Conservation (phyloP, 2,329 filamentous ascomycete species). For the Trichophyton verrucosum region DNA sequence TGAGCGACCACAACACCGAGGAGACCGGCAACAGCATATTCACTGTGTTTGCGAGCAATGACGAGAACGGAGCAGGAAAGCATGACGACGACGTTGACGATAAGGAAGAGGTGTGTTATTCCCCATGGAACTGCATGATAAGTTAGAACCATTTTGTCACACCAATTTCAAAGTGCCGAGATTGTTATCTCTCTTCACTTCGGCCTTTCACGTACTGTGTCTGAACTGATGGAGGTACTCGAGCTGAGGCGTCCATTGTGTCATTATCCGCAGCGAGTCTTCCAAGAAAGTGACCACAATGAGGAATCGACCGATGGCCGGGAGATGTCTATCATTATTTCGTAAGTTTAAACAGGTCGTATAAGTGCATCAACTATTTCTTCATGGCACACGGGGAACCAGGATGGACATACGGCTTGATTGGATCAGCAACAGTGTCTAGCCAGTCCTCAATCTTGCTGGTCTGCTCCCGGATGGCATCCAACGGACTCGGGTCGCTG, state of each 20-base stretch:
- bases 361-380: not conserved
- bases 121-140: constrained; percentile 60
- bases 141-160: not conserved
- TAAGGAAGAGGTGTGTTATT: constrained; percentile 83
- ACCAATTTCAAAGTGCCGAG: not conserved
- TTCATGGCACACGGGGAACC: constrained; percentile 11
- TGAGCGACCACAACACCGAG: constrained; percentile 85
- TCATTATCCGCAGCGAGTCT: constrained; percentile 89
- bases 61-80: constrained; percentile 66
- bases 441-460: constrained; percentile 96
- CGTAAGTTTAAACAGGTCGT: constrained; percentile 13
- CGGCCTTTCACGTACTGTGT: constrained; percentile 56
- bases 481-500: constrained; percentile 64
- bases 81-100: constrained; percentile 86
- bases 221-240: constrained; percentile 86
- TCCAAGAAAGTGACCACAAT: constrained; percentile 98
- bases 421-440: constrained; percentile 73
- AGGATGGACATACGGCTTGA: constrained; percentile 66
- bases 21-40: constrained; percentile 82
- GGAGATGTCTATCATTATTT: constrained; percentile 60
- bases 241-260: constrained; percentile 94
- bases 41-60: constrained; percentile 83
- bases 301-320: constrained; percentile 88
- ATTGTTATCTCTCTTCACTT: not conserved
- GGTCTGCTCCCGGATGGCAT: constrained; percentile 83